A percentile compares a stretch with the other conserved stretches of the same genome.
phyloP scores from a whole-genome alignment of 1,284 basidiomycete genomes.

The Rhizoctonia solani region DNA sequence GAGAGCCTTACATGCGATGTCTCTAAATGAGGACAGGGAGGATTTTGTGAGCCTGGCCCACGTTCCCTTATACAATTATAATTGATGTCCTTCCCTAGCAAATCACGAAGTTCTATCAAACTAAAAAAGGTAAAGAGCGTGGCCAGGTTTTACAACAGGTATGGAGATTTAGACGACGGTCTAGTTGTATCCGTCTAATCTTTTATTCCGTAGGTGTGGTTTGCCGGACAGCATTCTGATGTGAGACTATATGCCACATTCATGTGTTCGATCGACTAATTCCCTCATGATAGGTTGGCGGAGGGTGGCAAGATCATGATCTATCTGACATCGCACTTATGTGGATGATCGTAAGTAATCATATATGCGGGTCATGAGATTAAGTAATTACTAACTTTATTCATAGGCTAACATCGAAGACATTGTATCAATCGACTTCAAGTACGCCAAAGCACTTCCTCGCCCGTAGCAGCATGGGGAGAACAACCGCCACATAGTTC shows the following conservation, averaged over 20 bases:
- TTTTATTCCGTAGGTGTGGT: slow-evolving; percentile 59
- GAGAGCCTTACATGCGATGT: slow-evolving; percentile 66
- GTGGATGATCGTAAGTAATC: slow-evolving; percentile 58
- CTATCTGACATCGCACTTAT: slow-evolving; percentile 64
- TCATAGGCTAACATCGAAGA: slow-evolving; percentile 58
- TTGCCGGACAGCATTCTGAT: slow-evolving; percentile 66
- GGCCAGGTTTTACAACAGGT: slow-evolving; percentile 67
- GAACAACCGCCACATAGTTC: slow-evolving; percentile 63
- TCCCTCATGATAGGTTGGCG: slow-evolving; percentile 58
- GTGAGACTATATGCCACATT: slow-evolving; percentile 46
- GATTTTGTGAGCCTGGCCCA: slow-evolving; percentile 68
- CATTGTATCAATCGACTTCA: slow-evolving; percentile 58
- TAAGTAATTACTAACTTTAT: background rate
- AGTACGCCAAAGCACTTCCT: slow-evolving; percentile 56
- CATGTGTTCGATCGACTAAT: background rate
- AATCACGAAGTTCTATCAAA: slow-evolving; percentile 65
- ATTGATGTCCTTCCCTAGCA: too few relatives aligned
- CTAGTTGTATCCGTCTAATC: slow-evolving; percentile 33
- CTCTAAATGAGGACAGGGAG: slow-evolving; percentile 62
- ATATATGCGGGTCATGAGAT: background rate
- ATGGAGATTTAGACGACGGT: slow-evolving; percentile 38
- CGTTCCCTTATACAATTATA: too few relatives aligned
- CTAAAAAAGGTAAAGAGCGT: slow-evolving; percentile 55
- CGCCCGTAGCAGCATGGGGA: slow-evolving; percentile 64
- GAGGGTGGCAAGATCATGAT: slow-evolving; percentile 68